Percentiles rank a stretch among this genome's conserved stretches.
Conservation (phyloP, 371 early-diverging fungal genomes). For the Mucor velutinosus region DNA sequence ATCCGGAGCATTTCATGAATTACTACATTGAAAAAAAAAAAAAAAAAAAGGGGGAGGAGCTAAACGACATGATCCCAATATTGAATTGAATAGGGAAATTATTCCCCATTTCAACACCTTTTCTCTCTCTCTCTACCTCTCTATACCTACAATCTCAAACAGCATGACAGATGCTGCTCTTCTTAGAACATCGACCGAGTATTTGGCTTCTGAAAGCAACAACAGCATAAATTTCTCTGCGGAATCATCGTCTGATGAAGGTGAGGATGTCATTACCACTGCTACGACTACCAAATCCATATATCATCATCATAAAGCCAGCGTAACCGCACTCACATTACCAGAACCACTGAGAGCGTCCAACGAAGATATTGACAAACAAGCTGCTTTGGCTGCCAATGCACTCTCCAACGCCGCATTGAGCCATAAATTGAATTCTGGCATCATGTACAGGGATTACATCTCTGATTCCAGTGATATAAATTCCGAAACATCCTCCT, state of each 20-base stretch:
- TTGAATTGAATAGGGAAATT: neutral
- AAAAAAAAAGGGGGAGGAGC: neutral
- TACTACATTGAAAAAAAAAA: neutral
- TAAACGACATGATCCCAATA: neutral
- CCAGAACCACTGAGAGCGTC: conserved; percentile 5
- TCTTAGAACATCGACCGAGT: conserved; percentile 4
- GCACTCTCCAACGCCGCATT: neutral
- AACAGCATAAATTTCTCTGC: conserved; percentile 8
- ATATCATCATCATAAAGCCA: conserved; percentile 1
- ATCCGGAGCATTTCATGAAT: conserved; percentile 4
- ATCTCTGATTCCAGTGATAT: conserved; percentile 19
- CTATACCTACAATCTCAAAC: neutral
- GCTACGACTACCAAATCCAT: neutral
- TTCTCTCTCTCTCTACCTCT: neutral
- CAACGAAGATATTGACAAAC: conserved; percentile 2
- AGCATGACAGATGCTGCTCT: conserved; percentile 14
- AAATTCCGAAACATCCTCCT: conserved; percentile 20
- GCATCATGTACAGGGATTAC: conserved; percentile 13
- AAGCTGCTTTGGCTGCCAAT: neutral
- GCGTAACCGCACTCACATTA: neutral
- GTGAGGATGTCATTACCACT: neutral
- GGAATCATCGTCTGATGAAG: neutral
- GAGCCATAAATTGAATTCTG: conserved; percentile 13
- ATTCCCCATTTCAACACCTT: neutral
- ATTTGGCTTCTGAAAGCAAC: conserved; percentile 2